Evolutionary conservation across 352 stramenopile genomes (phyloP).

Genomic region (Phytophthora sp.): DNA sequence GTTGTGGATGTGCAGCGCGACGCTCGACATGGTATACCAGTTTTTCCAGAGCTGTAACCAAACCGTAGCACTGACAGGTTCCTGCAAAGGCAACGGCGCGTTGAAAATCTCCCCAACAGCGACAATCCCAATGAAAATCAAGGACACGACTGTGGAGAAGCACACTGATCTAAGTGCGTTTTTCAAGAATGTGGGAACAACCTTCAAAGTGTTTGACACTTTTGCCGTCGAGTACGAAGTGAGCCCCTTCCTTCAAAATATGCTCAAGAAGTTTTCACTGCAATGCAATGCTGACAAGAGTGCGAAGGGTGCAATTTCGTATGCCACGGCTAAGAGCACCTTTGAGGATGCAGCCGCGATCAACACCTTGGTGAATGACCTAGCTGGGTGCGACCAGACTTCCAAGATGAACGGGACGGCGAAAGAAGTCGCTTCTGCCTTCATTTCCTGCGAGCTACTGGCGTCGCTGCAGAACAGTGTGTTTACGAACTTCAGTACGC

Average conservation of each 20-base stretch:
- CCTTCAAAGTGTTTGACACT: slow-evolving; percentile 40
- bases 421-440: slow-evolving; percentile 51
- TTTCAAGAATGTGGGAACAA: slow-evolving; percentile 41
- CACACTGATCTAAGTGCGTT: slow-evolving; percentile 33
- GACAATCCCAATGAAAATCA: slow-evolving; percentile 43
- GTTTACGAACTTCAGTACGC: slow-evolving; percentile 75
- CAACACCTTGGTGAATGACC: slow-evolving; percentile 50
- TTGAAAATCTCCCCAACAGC: slow-evolving; percentile 35
- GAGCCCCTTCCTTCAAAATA: slow-evolving; percentile 55
- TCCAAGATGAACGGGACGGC: slow-evolving; percentile 49
- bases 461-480: slow-evolving; percentile 72
- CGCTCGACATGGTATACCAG: slow-evolving; percentile 66
- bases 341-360: slow-evolving; percentile 56
- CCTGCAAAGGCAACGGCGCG: slow-evolving; percentile 27
- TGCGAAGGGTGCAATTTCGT: slow-evolving; percentile 37
- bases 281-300: slow-evolving; percentile 45
- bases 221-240: slow-evolving; percentile 70
- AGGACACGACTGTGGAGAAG: slow-evolving; percentile 36
- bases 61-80: slow-evolving; percentile 38
- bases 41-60: slow-evolving; percentile 67
- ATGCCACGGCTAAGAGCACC: slow-evolving; percentile 43
- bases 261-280: slow-evolving; percentile 61
- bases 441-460: slow-evolving; percentile 72
- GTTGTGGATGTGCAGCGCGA: slow-evolving; percentile 36
- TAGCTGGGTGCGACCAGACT: slow-evolving; percentile 52